Base-by-base conservation (phyloP, 768 basidiomycete genomes). In the Trametes elegans region DNA sequence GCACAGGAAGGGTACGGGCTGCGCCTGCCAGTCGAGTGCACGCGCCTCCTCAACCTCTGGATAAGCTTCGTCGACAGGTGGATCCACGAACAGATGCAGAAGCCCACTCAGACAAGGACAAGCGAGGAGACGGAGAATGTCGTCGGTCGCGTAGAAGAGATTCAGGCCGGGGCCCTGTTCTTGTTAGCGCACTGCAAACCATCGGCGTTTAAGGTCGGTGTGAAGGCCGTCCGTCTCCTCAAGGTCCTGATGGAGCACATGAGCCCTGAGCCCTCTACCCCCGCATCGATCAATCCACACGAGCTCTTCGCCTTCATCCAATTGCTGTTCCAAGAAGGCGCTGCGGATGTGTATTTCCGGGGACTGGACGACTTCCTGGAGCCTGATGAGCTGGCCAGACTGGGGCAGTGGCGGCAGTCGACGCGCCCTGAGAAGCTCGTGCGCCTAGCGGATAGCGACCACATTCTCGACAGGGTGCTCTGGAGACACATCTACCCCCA, bases 401-500 rank as follows among this genome's bases (percentile, higher is more conserved):
- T 90, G 21, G 79, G 80, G 26, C 82, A 86, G 57, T 90, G 88
- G 88, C 75, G 75, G 60, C 76, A 83, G 47, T 79, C 79, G 7
- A 74, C 73, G 23, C 77, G 76, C 41, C 68, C 72, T 0, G 87
- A 88, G 53, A 70, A 83, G 26, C 75, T 84, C 11, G 71, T 92
- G 11, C 79, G 81, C 19, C 80, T 93, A 46, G 88, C 83, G 9
- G 88, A 90, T 53, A 92, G 90, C 67, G 70, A 73, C 6, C 76
- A 83, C 39, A 79, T 82, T 34, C 76, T 80, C 45, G 91, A 93
- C 64, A 79, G 79, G 45, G 81, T 77, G 41, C 71, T 93, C 18
- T 93, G 91, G 91, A 76, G 82, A 50, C 84, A 84, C 63, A 69
- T 89, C 43, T 88, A 83, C 60, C 86, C 91, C 3, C 66, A 74